Evolutionary conservation across 768 basidiomycete species (phyloP).

Genomic region (Boletus vinaceobasis): DNA sequence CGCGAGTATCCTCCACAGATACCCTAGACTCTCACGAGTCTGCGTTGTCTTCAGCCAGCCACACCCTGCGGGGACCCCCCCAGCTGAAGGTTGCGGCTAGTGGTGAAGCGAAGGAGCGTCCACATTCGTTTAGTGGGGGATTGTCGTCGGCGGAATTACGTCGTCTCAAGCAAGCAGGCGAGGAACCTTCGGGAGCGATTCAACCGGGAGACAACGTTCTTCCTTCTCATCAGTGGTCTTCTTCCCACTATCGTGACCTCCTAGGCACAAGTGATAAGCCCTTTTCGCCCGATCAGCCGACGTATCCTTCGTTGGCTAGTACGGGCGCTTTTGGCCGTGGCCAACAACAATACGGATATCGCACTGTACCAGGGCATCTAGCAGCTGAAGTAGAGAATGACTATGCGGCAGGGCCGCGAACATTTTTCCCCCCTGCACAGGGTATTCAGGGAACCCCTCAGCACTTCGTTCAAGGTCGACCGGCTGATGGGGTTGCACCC

Average conservation of each 20-base stretch:
- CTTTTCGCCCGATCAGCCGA: slow-evolving; percentile 40
- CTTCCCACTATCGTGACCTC: slow-evolving; percentile 48
- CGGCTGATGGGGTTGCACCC: slow-evolving; percentile 43
- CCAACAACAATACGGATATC: slow-evolving; percentile 52
- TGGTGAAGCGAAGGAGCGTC: slow-evolving; percentile 68
- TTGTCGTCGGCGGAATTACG: slow-evolving; percentile 70
- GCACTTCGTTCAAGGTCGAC: slow-evolving; percentile 52
- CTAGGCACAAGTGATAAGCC: slow-evolving; percentile 40
- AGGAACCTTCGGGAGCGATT: slow-evolving; percentile 32
- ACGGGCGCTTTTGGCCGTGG: slow-evolving; percentile 46
- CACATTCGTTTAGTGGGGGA: slow-evolving; percentile 79
- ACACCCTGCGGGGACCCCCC: slow-evolving; percentile 52
- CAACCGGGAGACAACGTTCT: slow-evolving; percentile 37
- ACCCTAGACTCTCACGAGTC: slow-evolving; percentile 62
- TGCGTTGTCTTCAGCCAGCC: slow-evolving; percentile 47
- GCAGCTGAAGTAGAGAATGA: slow-evolving; percentile 39
- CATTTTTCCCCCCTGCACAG: slow-evolving; percentile 46
- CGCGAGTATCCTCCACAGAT: slow-evolving; percentile 81
- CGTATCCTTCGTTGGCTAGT: slow-evolving; percentile 67
- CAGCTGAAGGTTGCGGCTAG: slow-evolving; percentile 51
- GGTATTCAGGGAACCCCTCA: slow-evolving; percentile 38
- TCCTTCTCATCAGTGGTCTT: slow-evolving; percentile 48
- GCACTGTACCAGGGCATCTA: slow-evolving; percentile 34
- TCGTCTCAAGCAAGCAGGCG: slow-evolving; percentile 69
- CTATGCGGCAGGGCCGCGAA: slow-evolving; percentile 56